Evolutionary conservation across 129 eudicot species (phyloP).

Genomic region (Rutidosis leptorrhynchoides): DNA sequence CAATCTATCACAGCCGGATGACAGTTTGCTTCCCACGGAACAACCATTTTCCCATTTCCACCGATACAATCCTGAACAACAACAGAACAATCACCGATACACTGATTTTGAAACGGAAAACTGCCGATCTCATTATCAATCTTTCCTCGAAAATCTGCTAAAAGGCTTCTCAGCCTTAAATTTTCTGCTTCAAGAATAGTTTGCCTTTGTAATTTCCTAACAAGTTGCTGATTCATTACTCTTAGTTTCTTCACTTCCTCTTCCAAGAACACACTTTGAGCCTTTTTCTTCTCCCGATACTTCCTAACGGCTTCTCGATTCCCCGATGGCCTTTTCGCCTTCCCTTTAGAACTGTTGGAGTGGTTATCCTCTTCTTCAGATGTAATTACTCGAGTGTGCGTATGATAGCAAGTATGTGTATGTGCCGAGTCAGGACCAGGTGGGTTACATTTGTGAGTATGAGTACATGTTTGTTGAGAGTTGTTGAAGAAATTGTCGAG

Average conservation of each 20-base stretch:
- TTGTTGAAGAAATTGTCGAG: too few species aligned
- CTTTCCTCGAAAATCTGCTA: constrained; percentile 86
- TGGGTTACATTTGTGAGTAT: constrained; percentile 59
- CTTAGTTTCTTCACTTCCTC: constrained; percentile 78
- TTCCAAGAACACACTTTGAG: constrained; percentile 72
- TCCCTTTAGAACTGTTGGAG: too few species aligned
- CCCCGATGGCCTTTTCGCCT: constrained; percentile 62
- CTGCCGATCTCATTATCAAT: constrained; percentile 92
- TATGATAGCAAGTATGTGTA: constrained; percentile 82
- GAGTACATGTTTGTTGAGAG: too few species aligned
- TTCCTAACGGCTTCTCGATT: constrained; percentile 91
- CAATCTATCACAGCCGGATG: too few species aligned
- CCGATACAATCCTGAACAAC: too few species aligned
- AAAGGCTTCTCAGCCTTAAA: constrained; percentile 84
- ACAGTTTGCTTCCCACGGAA: too few species aligned
- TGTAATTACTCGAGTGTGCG: too few species aligned
- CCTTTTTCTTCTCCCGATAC: constrained; percentile 92
- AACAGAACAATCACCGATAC: constrained; percentile 29
- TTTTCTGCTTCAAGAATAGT: constrained; percentile 75
- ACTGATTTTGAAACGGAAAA: constrained; percentile 76
- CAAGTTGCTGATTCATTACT: constrained; percentile 70
- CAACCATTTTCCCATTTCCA: too few species aligned
- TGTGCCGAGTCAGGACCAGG: constrained; percentile 86
- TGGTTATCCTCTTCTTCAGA: too few species aligned
- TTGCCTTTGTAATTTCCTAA: constrained; percentile 79